Conservation (phyloP, 1,139 yeast genomes). For the Pichia sp. region DNA sequence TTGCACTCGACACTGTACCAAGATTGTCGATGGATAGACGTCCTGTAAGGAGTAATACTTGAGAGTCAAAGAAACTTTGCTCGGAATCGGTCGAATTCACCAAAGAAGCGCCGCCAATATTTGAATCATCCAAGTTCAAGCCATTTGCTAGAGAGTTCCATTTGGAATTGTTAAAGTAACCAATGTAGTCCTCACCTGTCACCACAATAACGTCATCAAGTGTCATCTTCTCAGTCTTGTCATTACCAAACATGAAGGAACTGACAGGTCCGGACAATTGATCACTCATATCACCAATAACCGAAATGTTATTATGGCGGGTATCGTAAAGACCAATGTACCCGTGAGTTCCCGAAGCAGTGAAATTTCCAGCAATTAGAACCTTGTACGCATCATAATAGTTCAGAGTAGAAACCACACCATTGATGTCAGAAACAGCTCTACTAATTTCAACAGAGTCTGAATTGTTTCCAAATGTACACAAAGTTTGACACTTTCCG, state of each 20-base stretch:
- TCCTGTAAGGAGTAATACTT: constrained; percentile 59
- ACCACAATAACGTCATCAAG: constrained; percentile 47
- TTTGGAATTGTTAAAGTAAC: constrained; percentile 41
- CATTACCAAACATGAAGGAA: constrained; percentile 39
- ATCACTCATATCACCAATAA: constrained; percentile 6
- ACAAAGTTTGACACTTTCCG: constrained; percentile 58
- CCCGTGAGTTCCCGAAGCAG: constrained; percentile 4
- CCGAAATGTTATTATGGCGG: constrained; percentile 18
- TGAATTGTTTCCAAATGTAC: constrained; percentile 42
- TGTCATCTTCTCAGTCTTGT: constrained; percentile 40
- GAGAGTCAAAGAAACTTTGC: constrained; percentile 34
- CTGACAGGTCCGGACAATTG: constrained; percentile 18
- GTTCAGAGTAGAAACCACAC: constrained; percentile 54
- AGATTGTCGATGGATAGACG: constrained; percentile 40
- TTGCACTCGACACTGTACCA: constrained; percentile 62
- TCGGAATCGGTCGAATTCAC: constrained; percentile 27
- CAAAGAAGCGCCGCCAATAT: constrained; percentile 37
- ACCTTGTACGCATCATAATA: constrained; percentile 45
- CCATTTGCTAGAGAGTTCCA: constrained; percentile 37
- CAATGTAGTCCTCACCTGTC: constrained; percentile 43
- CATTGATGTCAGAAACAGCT: constrained; percentile 28
- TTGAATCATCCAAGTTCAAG: constrained; percentile 25
- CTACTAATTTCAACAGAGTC: constrained; percentile 44
- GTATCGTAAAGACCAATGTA: constrained; percentile 19
- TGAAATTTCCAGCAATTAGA: constrained; percentile 54